Percentiles rank a stretch among this genome's conserved stretches.
Evolutionary conservation across 2,329 filamentous ascomycete genomes (phyloP).

Genomic region (Mycosphaerella sp.): DNA sequence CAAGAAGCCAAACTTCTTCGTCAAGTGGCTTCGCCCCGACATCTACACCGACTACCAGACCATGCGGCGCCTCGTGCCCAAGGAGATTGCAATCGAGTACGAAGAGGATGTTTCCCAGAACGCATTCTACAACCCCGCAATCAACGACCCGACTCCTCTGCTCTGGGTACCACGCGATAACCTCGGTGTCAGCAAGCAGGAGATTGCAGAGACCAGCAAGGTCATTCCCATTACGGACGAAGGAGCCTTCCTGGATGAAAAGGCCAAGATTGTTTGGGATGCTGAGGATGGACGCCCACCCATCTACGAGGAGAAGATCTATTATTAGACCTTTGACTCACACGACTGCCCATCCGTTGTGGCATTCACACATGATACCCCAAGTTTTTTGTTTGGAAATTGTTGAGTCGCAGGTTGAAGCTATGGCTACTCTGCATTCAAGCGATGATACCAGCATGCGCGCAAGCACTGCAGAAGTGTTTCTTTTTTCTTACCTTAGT

Average conservation of each 20-base stretch:
- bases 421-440: constrained; percentile 2
- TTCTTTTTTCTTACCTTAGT: neutral
- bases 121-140: constrained; percentile 68
- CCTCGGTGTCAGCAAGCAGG: constrained; percentile 68
- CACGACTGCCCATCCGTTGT: neutral
- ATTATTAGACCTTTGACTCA: constrained; percentile 38
- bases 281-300: constrained; percentile 51
- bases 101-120: constrained; percentile 54
- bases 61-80: constrained; percentile 63
- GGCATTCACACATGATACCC: constrained; percentile 10
- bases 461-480: neutral
- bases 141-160: constrained; percentile 56
- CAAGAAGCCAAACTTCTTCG: constrained; percentile 53
- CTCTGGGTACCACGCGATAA: constrained; percentile 81
- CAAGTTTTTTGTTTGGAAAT: neutral
- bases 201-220: constrained; percentile 63
- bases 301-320: constrained; percentile 52
- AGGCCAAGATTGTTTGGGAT: constrained; percentile 59
- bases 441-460: neutral
- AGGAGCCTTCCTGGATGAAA: constrained; percentile 62
- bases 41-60: constrained; percentile 65
- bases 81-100: constrained; percentile 54
- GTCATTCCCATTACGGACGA: constrained; percentile 77
- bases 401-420: neutral
- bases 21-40: constrained; percentile 71